Base-by-base conservation (phyloP, 225 moss, liverwort and hornwort genomes). In the Antitrichia curtipendula region DNA sequence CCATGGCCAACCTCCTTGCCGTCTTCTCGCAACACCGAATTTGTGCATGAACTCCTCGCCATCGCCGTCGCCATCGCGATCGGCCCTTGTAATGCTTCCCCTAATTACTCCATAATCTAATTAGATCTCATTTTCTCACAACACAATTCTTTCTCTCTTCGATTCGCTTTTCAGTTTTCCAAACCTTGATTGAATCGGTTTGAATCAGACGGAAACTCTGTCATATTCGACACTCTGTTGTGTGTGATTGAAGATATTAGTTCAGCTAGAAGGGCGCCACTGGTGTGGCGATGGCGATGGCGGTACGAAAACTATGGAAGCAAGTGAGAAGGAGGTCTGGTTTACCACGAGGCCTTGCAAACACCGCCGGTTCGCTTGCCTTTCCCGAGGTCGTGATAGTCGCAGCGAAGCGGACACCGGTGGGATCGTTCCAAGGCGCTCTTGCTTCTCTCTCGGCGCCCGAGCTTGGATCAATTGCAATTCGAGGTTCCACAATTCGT, bases 361-460 rank as follows among this genome's bases (percentile, higher is more conserved):
- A 53, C 40, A 64, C 50, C 82, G 86, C 90, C 50, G 69, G 56
- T 54, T 75, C 80, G 45, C 84, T 78, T 69, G 87, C 80, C 45
- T 82, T 91, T 72, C 89, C 90, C 19, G 96, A 96, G 82, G 96
- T 96, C 49, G 96, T 96, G 58, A 93, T 98, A 50, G 95, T 98
- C 17, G 98, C 94, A 49, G 96, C 98, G 32, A 96, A 96, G 93
- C 94, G 98, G n/a, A 96, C 98, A 66, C 96, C 98, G 15, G 79
- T 96, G 45, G 96, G 96, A 72, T 90, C 91, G 27, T 98, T 96
- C 88, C 93, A 93, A 84, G 98, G 98, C 61, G 89, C 91, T n/a
- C 94, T 98, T 31, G 93, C 98, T 77, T 92, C 95, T 23, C 91
- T 98, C 41, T 93, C 98, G 27, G 98, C 96, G 14, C 85, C 92